Conservation (phyloP, 1,284 basidiomycete species). For the Malassezia restricta region DNA sequence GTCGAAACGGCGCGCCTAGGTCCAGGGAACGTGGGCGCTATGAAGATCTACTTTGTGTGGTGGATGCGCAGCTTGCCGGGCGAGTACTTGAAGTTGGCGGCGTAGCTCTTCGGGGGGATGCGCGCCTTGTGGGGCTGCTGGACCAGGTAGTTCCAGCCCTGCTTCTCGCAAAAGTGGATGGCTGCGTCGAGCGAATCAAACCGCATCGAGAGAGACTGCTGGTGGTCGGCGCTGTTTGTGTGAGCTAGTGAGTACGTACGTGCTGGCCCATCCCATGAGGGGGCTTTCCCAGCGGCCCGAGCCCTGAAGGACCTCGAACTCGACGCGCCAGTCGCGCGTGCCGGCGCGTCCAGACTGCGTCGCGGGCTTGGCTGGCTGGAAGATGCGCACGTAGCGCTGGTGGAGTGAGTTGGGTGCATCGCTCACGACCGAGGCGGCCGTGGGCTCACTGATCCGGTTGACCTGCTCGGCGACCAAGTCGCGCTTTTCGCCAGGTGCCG, state of each 20-base stretch:
- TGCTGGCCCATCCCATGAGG: constrained; percentile 81
- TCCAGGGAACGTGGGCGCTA: too few species aligned
- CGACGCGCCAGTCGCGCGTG: constrained; percentile 79
- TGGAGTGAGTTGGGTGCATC: constrained; percentile 50
- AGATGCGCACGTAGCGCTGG: constrained; percentile 80
- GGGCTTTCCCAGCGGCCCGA: constrained; percentile 94
- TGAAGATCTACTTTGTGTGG: constrained; percentile 67
- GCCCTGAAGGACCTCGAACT: constrained; percentile 81
- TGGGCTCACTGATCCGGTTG: constrained; percentile 13
- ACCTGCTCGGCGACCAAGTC: constrained; percentile 16
- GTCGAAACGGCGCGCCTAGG: neutral
- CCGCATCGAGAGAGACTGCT: constrained; percentile 78
- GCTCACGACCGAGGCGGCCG: constrained; percentile 11
- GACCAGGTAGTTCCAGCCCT: constrained; percentile 47
- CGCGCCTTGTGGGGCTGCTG: constrained; percentile 47
- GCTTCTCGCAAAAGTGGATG: constrained; percentile 61
- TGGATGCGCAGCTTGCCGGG: constrained; percentile 69
- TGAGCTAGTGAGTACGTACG: constrained; percentile 19
- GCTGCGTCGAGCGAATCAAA: constrained; percentile 87
- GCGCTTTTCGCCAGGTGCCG: neutral
- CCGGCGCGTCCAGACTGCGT: constrained; percentile 84
- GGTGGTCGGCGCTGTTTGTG: constrained; percentile 70
- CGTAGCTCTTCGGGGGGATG: constrained; percentile 62
- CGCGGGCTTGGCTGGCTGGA: constrained; percentile 81
- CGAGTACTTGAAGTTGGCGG: constrained; percentile 68